Conservation (phyloP, 495 filamentous ascomycete species). For the Bombardia bombarda region DNA sequence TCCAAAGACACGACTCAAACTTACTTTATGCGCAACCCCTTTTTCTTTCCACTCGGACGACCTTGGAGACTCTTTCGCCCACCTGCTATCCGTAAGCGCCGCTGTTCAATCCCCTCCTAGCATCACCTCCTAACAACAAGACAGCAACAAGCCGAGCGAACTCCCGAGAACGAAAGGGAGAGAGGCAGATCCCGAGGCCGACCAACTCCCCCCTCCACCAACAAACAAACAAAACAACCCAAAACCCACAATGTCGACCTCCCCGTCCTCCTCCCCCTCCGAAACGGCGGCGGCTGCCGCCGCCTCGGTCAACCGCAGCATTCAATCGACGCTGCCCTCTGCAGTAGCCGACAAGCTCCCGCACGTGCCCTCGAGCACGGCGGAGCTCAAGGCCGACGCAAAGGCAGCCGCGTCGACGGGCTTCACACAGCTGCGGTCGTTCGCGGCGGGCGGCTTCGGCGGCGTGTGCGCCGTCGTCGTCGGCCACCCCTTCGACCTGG, state of each 20-base stretch:
- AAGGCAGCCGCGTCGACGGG: constrained; percentile 39
- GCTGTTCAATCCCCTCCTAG: too few relatives aligned
- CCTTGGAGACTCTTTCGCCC: too few relatives aligned
- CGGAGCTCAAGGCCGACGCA: constrained; percentile 42
- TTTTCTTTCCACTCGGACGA: too few relatives aligned
- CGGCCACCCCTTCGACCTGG: constrained; percentile 94
- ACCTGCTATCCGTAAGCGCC: too few relatives aligned
- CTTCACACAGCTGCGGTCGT: constrained; percentile 56
- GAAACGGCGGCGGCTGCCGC: constrained; percentile 12
- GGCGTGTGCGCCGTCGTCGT: constrained; percentile 89
- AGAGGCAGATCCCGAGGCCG: too few relatives aligned
- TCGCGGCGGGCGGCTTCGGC: constrained; percentile 85
- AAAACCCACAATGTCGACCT: constrained; percentile 17
- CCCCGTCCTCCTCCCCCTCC: constrained; percentile 9
- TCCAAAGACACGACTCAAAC: too few relatives aligned
- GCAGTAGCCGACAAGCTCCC: constrained; percentile 37
- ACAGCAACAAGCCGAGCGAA: too few relatives aligned
- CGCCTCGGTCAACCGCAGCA: constrained; percentile 27
- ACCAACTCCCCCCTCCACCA: too few relatives aligned
- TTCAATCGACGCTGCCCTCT: constrained; percentile 28
- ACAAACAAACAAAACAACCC: too few relatives aligned
- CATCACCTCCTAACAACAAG: too few relatives aligned
- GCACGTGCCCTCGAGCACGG: constrained; percentile 44
- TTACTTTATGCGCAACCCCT: too few relatives aligned
- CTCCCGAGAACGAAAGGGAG: too few relatives aligned